Evolutionary conservation across 1,284 basidiomycete genomes (phyloP), one percentile per base, ranked within the genome.

Genomic region (Vanrija humicola): DNA sequence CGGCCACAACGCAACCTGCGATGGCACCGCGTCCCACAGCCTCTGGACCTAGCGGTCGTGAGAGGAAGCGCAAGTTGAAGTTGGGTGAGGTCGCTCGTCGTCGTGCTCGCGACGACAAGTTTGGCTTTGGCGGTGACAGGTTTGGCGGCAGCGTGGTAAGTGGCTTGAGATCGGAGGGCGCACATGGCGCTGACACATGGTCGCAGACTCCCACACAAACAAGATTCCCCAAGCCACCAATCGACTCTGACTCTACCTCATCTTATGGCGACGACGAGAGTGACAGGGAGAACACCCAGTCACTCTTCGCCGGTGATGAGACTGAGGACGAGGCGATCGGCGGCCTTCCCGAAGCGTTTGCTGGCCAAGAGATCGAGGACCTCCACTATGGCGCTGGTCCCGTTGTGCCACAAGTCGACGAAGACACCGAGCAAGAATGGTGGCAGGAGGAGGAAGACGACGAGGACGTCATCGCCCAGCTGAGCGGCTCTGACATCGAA

Each of bases 331-430:
- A 72, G 26, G 50, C 57, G 23, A 58, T 63, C 43, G 56, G 57
- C 7, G 63, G 66, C 21, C 53, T 75, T 19, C 73, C 70, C 0
- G 67, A 69, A 25, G 68, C 67, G 5, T 70, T 72, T 47, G 65
- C 66, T 5, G 73, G 73, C 9, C 72, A 75, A 44, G 70, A 73
- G 44, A 65, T 75, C 25, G 73, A 75, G 51, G 73, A 75, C 64
- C 63, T 75, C 43, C 66, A 64, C 8, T 75, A 75, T 49, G 73
- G 73, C 23, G 69, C 65, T 0, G 70, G 68, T 21, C 58, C 56
- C 10, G 43, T 55, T 3, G 72, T 70, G 43, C 48, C 61, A 12
- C 63, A 67, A 23, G 46, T 65, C 23, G 68, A 70, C 34, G 54
- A 60, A 10, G 54, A 64, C n/a, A 56, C 52, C 3, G 46, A 61